These are phyloP conservation scores for Diaporthe australafricana DNA, from an alignment of 2,329 filamentous ascomycete genomes.

Conservation along the genomic window DNA sequence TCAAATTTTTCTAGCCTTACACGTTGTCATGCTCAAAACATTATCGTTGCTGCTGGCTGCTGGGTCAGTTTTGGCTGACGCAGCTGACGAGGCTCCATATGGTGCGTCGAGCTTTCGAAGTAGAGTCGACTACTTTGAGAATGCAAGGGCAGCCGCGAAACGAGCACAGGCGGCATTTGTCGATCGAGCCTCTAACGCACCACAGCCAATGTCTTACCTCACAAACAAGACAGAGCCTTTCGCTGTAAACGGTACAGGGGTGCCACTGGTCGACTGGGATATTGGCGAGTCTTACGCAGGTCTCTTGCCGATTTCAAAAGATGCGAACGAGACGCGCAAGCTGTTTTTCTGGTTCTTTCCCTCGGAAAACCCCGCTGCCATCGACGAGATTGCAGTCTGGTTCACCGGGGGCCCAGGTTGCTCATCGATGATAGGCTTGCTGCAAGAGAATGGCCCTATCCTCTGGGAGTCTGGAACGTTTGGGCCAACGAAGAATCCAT, in stretches of 20 bases:
- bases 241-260: conserved; percentile 70
- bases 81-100: no score
- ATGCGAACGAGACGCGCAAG: conserved; percentile 46
- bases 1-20: no score
- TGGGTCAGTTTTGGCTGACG: no score
- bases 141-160: no score
- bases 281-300: conserved; percentile 74
- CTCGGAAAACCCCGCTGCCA: conserved; percentile 59
- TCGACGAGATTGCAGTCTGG: conserved; percentile 73
- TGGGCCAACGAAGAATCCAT: conserved; percentile 70
- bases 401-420: conserved; percentile 67
- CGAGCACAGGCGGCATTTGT: no score
- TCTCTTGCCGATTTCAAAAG: conserved; percentile 65
- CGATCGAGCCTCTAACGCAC: no score
- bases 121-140: no score
- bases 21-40: no score
- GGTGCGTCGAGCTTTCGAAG: no score
- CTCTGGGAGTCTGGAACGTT: conserved; percentile 74
- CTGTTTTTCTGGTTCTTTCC: conserved; percentile 78
- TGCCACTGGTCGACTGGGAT: conserved; percentile 78
- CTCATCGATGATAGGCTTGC: conserved; percentile 70
- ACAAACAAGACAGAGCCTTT: no score
- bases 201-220: no score
- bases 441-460: conserved; percentile 81
- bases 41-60: no score